These are phyloP conservation scores for Dacryopinax spathularia DNA, from an alignment of 768 basidiomycete genomes.

Conservation along the genomic window DNA sequence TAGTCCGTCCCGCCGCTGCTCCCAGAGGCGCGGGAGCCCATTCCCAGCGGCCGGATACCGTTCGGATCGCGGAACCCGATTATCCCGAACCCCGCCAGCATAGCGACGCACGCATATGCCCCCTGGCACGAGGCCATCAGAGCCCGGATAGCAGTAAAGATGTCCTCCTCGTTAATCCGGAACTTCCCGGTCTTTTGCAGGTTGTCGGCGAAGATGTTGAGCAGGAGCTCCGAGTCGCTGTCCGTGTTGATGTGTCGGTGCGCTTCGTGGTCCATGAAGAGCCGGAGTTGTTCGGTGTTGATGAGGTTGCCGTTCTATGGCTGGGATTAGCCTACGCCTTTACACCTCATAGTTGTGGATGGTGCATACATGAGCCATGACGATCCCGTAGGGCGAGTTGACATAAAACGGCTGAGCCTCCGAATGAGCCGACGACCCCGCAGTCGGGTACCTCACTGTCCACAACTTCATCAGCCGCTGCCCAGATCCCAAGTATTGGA, in stretches of 20 bases:
- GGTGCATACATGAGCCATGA: slow-evolving; percentile 78
- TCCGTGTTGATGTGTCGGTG: slow-evolving; percentile 98
- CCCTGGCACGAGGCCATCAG: slow-evolving; percentile 81
- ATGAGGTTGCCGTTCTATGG: slow-evolving; percentile 92
- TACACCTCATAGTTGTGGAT: not conserved
- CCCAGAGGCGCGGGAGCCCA: slow-evolving; percentile 54
- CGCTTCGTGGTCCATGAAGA: slow-evolving; percentile 88
- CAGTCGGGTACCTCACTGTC: slow-evolving; percentile 91
- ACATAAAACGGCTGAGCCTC: slow-evolving; percentile 99
- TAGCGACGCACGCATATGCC: slow-evolving; percentile 94
- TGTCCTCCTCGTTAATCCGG: slow-evolving; percentile 98
- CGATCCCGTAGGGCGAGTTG: slow-evolving; percentile 98
- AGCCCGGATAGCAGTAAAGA: slow-evolving; percentile 83
- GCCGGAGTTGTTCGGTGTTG: slow-evolving; percentile 73
- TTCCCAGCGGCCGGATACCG: slow-evolving; percentile 85
- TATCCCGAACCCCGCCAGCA: slow-evolving; percentile 97
- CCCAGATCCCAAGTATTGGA: not conserved
- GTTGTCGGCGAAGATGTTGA: slow-evolving; percentile 96
- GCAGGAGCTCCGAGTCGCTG: slow-evolving; percentile 90
- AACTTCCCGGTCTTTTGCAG: slow-evolving; percentile 97
- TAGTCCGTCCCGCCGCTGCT: slow-evolving; percentile 57
- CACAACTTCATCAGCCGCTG: not conserved
- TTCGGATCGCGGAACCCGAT: slow-evolving; percentile 98
- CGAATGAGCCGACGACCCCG: slow-evolving; percentile 89
- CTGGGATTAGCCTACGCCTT: slow-evolving; percentile 6